phyloP scores from a whole-genome alignment of 2,329 filamentous ascomycete species.

The Rhynchosporium agropyri region DNA sequence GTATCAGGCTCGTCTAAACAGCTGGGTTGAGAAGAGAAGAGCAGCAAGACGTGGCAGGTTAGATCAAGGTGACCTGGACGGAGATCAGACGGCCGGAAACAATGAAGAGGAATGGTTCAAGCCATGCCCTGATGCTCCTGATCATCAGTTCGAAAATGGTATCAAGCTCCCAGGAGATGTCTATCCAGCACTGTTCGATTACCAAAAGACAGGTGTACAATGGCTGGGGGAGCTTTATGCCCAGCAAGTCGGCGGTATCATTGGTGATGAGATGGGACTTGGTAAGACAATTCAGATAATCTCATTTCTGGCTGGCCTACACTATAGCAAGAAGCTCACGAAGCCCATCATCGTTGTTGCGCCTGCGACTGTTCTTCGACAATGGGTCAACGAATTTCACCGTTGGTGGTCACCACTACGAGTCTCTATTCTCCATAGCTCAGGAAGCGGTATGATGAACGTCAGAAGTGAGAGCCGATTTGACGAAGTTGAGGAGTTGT shows the following conservation, averaged over 20 bases:
- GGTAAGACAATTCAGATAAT: conserved; percentile 88
- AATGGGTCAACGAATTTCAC: conserved; percentile 99
- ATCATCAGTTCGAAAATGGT: conserved; percentile 71
- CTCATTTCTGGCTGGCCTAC: conserved; percentile 72
- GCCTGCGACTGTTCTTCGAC: conserved; percentile 90
- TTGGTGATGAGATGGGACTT: conserved; percentile 98
- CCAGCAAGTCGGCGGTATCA: conserved; percentile 88
- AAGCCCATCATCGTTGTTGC: conserved; percentile 91
- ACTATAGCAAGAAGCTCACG: conserved; percentile 83
- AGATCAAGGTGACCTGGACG: conserved; percentile 43
- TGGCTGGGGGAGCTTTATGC: conserved; percentile 94
- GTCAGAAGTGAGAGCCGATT: conserved; percentile 63
- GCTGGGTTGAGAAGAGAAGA: conserved; percentile 71
- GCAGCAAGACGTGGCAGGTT: conserved; percentile 55
- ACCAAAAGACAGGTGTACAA: conserved; percentile 95
- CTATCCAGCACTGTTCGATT: conserved; percentile 88
- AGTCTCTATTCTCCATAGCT: conserved; percentile 92
- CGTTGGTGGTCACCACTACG: conserved; percentile 99
- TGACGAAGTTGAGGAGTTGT: conserved; percentile 58
- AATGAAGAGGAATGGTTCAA: conserved; percentile 74
- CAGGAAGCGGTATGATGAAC: conserved; percentile 94
- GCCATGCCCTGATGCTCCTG: conserved; percentile 79
- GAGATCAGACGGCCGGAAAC: conserved; percentile 49
- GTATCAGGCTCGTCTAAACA: conserved; percentile 73
- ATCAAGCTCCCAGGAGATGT: conserved; percentile 90